Evolutionary conservation across 139 green algal genomes (phyloP).

Genomic region (Chlorella sp.): DNA sequence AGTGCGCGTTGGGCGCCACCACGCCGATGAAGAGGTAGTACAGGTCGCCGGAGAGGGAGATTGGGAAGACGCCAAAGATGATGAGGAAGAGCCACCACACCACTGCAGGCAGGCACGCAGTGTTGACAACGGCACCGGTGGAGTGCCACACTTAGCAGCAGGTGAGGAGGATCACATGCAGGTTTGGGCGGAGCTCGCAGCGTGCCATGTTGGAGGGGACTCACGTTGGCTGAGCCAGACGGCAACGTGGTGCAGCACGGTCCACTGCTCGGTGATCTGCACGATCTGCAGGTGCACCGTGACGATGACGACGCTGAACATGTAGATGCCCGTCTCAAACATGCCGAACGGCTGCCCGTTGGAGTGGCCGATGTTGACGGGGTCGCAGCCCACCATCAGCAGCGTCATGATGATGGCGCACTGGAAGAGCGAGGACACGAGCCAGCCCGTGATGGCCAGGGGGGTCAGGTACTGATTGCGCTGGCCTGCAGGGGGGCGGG

Average conservation of each 20-base stretch:
- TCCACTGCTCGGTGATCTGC: constrained; percentile 51
- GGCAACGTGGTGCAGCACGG: constrained; percentile 53
- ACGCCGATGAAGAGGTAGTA: constrained; percentile 49
- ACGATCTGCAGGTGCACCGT: constrained; percentile 49
- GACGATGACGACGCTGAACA: constrained; percentile 61
- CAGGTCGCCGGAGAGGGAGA: constrained; percentile 42
- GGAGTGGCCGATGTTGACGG: neutral
- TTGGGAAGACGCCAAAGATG: constrained; percentile 45
- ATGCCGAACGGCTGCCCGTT: constrained; percentile 30
- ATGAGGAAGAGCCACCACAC: constrained; percentile 73
- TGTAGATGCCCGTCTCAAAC: constrained; percentile 46
- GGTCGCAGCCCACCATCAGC: constrained; percentile 23
- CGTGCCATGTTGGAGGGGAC: too few relatives aligned
- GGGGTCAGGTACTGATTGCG: constrained; percentile 60
- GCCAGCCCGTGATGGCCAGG: constrained; percentile 44
- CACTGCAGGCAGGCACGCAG: constrained; percentile 19
- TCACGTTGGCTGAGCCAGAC: constrained; percentile 50
- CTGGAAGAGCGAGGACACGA: constrained; percentile 46
- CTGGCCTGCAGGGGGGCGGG: constrained; percentile 41
- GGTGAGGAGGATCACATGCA: too few relatives aligned
- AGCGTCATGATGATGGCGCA: constrained; percentile 40
- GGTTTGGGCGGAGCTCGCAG: too few relatives aligned
- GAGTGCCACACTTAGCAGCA: neutral
- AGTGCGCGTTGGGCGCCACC: constrained; percentile 29
- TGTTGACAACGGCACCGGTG: neutral